phyloP scores from a whole-genome alignment of 2,329 filamentous ascomycete genomes.

The Golovinomyces cichoracearum region DNA sequence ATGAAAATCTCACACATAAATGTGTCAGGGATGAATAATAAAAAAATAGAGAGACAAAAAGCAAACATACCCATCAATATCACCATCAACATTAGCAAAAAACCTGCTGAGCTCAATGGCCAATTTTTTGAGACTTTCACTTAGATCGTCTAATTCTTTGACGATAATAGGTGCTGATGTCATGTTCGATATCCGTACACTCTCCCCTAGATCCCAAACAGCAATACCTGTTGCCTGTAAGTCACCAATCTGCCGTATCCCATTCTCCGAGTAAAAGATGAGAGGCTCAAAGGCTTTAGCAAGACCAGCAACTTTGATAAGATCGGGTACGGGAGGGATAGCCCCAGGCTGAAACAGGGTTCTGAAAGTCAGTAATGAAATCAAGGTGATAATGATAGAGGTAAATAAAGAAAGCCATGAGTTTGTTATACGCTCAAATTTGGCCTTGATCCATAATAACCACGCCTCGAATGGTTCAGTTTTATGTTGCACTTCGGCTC shows the following conservation, averaged over 20 bases:
- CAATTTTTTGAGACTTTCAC: constrained; percentile 60
- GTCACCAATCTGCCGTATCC: constrained; percentile 60
- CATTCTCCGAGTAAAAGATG: constrained; percentile 83
- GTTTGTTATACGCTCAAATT: constrained; percentile 33
- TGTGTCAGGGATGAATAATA: too few relatives aligned
- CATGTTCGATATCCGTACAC: constrained; percentile 70
- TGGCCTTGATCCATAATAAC: constrained; percentile 34
- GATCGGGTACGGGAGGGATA: constrained; percentile 46
- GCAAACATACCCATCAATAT: constrained; percentile 47
- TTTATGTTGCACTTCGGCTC: constrained; percentile 68
- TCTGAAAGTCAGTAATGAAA: constrained; percentile 39
- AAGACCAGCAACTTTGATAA: constrained; percentile 72
- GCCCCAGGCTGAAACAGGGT: constrained; percentile 42
- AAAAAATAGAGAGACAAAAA: neutral
- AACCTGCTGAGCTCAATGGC: constrained; percentile 72
- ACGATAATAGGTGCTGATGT: constrained; percentile 70
- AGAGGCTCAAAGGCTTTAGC: constrained; percentile 81
- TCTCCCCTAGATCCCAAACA: constrained; percentile 86
- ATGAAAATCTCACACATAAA: too few relatives aligned
- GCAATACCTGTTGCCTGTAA: constrained; percentile 77
- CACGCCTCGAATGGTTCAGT: constrained; percentile 59
- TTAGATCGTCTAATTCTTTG: constrained; percentile 57
- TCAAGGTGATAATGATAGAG: constrained; percentile 32
- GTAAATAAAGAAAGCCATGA: constrained; percentile 43
- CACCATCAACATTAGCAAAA: constrained; percentile 78